These are phyloP conservation scores for Candida sanyiensis DNA, from an alignment of 805 yeast species.

Conservation along the genomic window DNA sequence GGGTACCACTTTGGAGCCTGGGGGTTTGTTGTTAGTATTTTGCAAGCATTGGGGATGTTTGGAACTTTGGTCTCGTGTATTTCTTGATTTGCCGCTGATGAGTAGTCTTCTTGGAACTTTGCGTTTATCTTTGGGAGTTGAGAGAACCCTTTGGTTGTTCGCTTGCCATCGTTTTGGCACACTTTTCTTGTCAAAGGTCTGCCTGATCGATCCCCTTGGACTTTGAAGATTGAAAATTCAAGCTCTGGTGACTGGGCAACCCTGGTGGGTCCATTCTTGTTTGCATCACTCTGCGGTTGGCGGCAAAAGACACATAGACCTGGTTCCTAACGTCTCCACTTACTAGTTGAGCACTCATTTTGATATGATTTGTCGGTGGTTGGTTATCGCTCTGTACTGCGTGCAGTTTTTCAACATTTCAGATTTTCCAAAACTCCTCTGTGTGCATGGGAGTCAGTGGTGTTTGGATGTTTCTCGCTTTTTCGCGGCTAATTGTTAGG, in stretches of 20 bases:
- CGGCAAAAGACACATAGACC: neutral
- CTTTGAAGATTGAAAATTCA: too few relatives aligned
- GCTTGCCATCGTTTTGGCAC: too few relatives aligned
- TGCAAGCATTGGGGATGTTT: neutral
- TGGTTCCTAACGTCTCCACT: slow-evolving; percentile 12
- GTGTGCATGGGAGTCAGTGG: slow-evolving; percentile 14
- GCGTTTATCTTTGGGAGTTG: too few relatives aligned
- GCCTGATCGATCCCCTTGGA: too few relatives aligned
- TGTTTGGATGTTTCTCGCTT: slow-evolving; percentile 8
- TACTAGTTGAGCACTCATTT: slow-evolving; percentile 31
- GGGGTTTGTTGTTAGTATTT: slow-evolving; percentile 6
- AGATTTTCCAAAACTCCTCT: slow-evolving; percentile 3
- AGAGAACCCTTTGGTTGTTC: too few relatives aligned
- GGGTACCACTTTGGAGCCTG: slow-evolving; percentile 91
- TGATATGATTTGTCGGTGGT: slow-evolving; percentile 10
- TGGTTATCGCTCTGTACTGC: slow-evolving; percentile 2
- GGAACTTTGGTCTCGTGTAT: too few relatives aligned
- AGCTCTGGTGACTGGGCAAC: too few relatives aligned
- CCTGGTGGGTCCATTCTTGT: neutral
- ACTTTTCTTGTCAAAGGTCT: too few relatives aligned
- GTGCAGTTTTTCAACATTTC: slow-evolving; percentile 11
- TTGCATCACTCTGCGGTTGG: too few relatives aligned
- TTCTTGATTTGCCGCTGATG: too few relatives aligned
- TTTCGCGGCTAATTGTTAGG: neutral
- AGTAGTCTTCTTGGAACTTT: too few relatives aligned